Conservation (phyloP, 257 asterid species). For the Capsicum rhomboideum region DNA sequence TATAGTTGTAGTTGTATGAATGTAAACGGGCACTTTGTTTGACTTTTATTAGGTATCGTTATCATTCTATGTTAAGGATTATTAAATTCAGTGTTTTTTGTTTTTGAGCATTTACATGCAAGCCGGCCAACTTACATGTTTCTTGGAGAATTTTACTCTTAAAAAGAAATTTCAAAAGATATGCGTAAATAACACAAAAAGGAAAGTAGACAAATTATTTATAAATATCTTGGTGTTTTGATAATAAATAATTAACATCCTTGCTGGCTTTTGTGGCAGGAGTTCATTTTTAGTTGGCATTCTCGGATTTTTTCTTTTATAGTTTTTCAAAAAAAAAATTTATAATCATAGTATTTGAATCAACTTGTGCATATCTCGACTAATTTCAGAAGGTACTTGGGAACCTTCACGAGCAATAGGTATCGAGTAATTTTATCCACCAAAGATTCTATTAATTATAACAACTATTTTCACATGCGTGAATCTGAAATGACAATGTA, state of each 20-base stretch:
- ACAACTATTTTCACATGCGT: no score
- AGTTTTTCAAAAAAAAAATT: no score
- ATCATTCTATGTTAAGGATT: not conserved
- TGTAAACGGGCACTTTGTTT: not conserved
- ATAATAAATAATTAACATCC: not conserved
- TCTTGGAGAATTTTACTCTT: not conserved
- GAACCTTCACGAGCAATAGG: no score
- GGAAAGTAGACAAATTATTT: not conserved
- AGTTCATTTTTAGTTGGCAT: not conserved
- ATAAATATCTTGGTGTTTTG: not conserved
- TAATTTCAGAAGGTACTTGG: no score
- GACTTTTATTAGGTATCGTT: not conserved
- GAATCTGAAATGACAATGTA: no score
- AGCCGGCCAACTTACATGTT: not conserved
- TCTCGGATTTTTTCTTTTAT: not conserved
- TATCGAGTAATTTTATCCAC: no score
- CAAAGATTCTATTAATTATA: no score
- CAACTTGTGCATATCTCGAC: fast-evolving
- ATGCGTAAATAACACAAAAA: not conserved
- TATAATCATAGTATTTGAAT: not conserved
- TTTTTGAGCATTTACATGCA: not conserved
- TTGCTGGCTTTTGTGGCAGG: not conserved
- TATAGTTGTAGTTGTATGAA: not conserved
- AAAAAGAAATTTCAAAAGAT: not conserved
- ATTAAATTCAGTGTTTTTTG: not conserved